Base-by-base conservation (phyloP, 331 rosid species). In the Malus hybrid region DNA sequence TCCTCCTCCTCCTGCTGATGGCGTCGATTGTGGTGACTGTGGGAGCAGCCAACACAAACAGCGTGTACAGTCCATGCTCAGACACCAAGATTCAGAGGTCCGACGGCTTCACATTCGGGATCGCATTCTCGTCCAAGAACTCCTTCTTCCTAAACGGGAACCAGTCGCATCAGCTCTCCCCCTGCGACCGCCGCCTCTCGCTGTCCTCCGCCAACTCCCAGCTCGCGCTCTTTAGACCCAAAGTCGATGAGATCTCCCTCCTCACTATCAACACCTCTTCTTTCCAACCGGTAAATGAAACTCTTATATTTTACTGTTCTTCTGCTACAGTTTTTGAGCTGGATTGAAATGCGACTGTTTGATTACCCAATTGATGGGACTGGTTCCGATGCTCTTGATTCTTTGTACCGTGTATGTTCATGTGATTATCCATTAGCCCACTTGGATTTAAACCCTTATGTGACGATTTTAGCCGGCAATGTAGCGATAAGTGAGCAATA, bases 241-340 rank as follows among this genome's bases (percentile, higher is more conserved):
- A 79, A 75, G 90, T 89, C 11, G 95, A 89, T 74, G 87, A 82
- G 89, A 87, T 89, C 90, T 87, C 95, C 71, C 92, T 89, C 72
- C 95, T 87, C 76, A 71, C 95, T 33, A 75, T 86, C 68, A 89
- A 87, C 52, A 84, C 90, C 63, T 82, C 92, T 28, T 55, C 6
- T 66, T 89, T 89, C 84, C 88, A 73, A 78, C 95, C 89, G 19
- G 95, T 89, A 71, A 72, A 18, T 29, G 89, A 84, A 65, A 68
- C 19, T 28, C 72, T 42, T 56, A 39, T 70, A 46, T 72, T 66
- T 32, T 24, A 75, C n/a, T 8, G 33, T 42, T 48, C 52, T 71
- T 14, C 65, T 33, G 62, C 30, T 20, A 9, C 26, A 34, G 56
- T 12, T 61, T 24, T 61, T 11, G 65, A 24, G 48, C 48, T 57